Conservation (phyloP, 2,329 filamentous ascomycete species). For the Microdochium bolleyi region DNA sequence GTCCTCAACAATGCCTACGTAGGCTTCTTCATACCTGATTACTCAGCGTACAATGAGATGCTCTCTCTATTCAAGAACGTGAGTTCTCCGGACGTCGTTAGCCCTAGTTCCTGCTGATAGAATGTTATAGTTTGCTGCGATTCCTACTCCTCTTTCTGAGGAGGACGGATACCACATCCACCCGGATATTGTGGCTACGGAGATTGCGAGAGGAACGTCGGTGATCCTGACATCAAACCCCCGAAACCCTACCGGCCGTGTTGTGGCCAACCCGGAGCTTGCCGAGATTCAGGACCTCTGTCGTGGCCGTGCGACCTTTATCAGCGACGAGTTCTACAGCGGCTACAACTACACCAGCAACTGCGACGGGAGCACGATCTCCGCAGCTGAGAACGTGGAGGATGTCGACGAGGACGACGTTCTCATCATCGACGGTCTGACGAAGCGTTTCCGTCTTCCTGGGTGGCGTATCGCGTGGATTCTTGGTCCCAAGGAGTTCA, state of each 20-base stretch:
- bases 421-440: slow-evolving; percentile 89
- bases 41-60: slow-evolving; percentile 98
- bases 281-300: slow-evolving; percentile 90
- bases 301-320: slow-evolving; percentile 80
- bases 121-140: slow-evolving; percentile 62
- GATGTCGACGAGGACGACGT: slow-evolving; percentile 89
- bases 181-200: slow-evolving; percentile 84
- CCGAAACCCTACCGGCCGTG: slow-evolving; percentile 85
- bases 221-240: slow-evolving; percentile 95
- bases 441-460: slow-evolving; percentile 91
- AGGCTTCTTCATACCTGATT: slow-evolving; percentile 90
- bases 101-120: slow-evolving; percentile 3
- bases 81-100: slow-evolving; percentile 15
- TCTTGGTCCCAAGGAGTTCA: slow-evolving; percentile 90
- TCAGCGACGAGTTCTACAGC: slow-evolving; percentile 95
- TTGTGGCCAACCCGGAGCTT: slow-evolving; percentile 77
- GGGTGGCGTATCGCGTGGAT: slow-evolving; percentile 98
- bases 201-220: slow-evolving; percentile 76
- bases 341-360: slow-evolving; percentile 93
- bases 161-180: slow-evolving; percentile 90
- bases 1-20: slow-evolving; percentile 89
- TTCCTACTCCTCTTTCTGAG: slow-evolving; percentile 76
- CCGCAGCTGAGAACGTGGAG: slow-evolving; percentile 79
- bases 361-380: slow-evolving; percentile 86
- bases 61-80: slow-evolving; percentile 86